A percentile compares a stretch with the other conserved stretches of the same genome.
These are phyloP conservation scores for Osmozyma mogii DNA, from an alignment of 805 yeast genomes.

Conservation along the genomic window DNA sequence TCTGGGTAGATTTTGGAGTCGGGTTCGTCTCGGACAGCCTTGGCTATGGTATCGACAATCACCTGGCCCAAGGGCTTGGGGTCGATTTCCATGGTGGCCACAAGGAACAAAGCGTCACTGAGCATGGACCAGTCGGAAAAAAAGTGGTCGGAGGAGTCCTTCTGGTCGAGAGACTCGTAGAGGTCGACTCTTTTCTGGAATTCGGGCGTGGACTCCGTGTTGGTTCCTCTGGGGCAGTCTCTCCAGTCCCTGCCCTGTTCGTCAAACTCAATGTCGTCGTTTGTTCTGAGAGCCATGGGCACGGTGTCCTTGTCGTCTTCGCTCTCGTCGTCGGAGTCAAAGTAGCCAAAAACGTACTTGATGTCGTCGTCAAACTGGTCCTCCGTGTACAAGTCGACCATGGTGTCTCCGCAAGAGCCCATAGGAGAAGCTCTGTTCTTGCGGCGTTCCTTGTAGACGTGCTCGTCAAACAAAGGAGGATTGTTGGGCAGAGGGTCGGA, in stretches of 20 bases:
- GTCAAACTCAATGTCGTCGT: slow-evolving; percentile 40
- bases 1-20: slow-evolving; percentile 37
- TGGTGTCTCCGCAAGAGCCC: slow-evolving; percentile 26
- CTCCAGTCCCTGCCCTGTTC: slow-evolving; percentile 64
- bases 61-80: slow-evolving; percentile 27
- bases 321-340: slow-evolving; percentile 29
- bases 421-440: slow-evolving; percentile 4
- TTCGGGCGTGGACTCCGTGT: slow-evolving; percentile 21
- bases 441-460: slow-evolving; percentile 5
- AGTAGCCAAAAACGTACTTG: slow-evolving; percentile 47
- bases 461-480: slow-evolving; percentile 9
- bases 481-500: slow-evolving; percentile 1
- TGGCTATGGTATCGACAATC: slow-evolving; percentile 43
- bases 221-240: slow-evolving; percentile 58
- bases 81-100: slow-evolving; percentile 20
- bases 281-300: slow-evolving; percentile 14
- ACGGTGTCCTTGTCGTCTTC: slow-evolving; percentile 6
- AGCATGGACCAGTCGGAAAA: slow-evolving; percentile 20
- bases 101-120: slow-evolving; percentile 16
- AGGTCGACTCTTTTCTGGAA: slow-evolving; percentile 13
- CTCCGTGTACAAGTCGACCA: slow-evolving; percentile 48
- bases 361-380: slow-evolving; percentile 67
- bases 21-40: slow-evolving; percentile 39
- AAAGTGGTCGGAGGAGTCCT: slow-evolving; percentile 20
- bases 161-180: slow-evolving; percentile 11